These are phyloP conservation scores for Amanita pallidorosea DNA, from an alignment of 768 basidiomycete genomes.

Conservation along the genomic window DNA sequence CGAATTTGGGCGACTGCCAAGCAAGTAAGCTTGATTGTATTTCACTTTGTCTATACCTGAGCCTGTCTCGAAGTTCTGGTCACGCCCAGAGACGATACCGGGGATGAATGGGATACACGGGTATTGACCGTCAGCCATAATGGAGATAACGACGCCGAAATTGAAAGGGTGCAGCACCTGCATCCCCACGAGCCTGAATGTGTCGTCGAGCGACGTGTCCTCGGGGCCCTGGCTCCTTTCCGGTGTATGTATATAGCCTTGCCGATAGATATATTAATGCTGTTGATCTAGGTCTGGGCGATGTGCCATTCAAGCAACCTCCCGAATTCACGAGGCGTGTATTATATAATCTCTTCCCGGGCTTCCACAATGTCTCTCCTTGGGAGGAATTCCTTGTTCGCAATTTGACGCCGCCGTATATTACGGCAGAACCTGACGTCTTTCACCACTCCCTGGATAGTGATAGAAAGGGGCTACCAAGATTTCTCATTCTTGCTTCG, in stretches of 20 bases:
- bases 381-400: conserved; percentile 62
- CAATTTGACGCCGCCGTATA: conserved; percentile 56
- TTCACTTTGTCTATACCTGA: background rate
- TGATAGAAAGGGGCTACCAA: conserved; percentile 13
- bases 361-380: conserved; percentile 45
- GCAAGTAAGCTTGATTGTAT: conserved; percentile 38
- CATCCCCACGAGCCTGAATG: conserved; percentile 68
- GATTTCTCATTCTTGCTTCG: conserved; percentile 52
- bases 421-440: conserved; percentile 55
- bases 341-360: conserved; percentile 54
- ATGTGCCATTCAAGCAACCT: conserved; percentile 67
- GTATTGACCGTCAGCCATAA: conserved; percentile 60
- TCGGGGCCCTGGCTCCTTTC: conserved; percentile 70
- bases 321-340: conserved; percentile 56
- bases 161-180: conserved; percentile 48
- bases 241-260: conserved; percentile 40
- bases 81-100: conserved; percentile 25
- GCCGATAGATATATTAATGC: background rate
- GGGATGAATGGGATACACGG: conserved; percentile 48
- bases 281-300: conserved; percentile 44
- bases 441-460: conserved; percentile 29
- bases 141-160: conserved; percentile 55
- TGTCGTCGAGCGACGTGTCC: conserved; percentile 52
- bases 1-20: conserved; percentile 75
- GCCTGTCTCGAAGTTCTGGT: conserved; percentile 32